Conservation (phyloP, 1,284 basidiomycete species). For the Cronartium quercuum region DNA sequence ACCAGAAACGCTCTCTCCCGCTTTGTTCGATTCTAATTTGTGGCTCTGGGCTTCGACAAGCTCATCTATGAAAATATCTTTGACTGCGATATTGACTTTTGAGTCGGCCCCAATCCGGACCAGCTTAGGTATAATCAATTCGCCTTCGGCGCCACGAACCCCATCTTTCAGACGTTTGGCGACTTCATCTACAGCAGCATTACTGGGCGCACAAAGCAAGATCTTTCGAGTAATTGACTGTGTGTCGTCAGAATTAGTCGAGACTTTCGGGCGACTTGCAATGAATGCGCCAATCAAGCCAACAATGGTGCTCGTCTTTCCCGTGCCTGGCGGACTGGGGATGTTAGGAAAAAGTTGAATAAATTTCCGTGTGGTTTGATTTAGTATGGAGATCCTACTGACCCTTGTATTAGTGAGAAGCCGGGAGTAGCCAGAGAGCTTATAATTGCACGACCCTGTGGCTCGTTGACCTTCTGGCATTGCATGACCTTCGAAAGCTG, state of each 20-base stretch:
- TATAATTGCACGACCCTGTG: conserved; percentile 84
- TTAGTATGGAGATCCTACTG: conserved; percentile 44
- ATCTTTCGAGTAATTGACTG: conserved; percentile 58
- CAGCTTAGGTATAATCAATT: conserved; percentile 63
- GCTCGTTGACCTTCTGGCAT: conserved; percentile 75
- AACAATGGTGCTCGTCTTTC: conserved; percentile 97
- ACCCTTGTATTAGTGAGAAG: conserved; percentile 95
- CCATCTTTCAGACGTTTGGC: conserved; percentile 78
- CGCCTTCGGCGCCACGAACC: conserved; percentile 59
- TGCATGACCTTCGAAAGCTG: conserved; percentile 65
- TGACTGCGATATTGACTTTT: conserved; percentile 72
- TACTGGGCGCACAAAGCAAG: conserved; percentile 92
- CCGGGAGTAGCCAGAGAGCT: conserved; percentile 67
- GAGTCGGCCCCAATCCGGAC: conserved; percentile 80
- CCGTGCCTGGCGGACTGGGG: conserved; percentile 86
- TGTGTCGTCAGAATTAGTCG: conserved; percentile 38
- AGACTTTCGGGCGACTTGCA: conserved; percentile 55
- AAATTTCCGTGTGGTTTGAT: no score
- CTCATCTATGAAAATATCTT: conserved; percentile 78
- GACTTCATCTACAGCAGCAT: conserved; percentile 97
- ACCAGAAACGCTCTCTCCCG: conserved; percentile 39
- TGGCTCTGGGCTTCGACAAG: conserved; percentile 65
- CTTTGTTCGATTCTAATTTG: conserved; percentile 30
- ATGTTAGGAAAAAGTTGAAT: no score
- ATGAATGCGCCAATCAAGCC: conserved; percentile 83